phyloP scores from a whole-genome alignment of 2,329 filamentous ascomycete genomes.

The Sarocladium brachiariae region DNA sequence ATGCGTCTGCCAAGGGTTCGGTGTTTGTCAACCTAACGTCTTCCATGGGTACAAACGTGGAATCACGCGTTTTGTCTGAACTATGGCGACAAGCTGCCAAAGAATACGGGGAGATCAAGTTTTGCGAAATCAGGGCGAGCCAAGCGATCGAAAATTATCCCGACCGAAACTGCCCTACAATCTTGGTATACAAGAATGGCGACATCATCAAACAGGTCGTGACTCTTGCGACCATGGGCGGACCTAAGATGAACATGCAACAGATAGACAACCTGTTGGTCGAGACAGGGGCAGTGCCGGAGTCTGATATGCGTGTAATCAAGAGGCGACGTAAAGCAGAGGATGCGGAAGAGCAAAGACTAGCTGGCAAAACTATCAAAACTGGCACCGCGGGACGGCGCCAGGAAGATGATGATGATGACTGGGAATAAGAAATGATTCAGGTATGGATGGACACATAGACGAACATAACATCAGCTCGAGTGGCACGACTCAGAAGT shows the following conservation, averaged over 20 bases:
- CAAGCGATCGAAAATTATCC: conserved; percentile 97
- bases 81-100: conserved; percentile 78
- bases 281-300: conserved; percentile 70
- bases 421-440: conserved; percentile 48
- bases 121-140: conserved; percentile 88
- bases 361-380: conserved; percentile 42
- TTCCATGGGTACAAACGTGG: conserved; percentile 69
- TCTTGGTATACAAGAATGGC: conserved; percentile 85
- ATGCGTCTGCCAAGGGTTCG: conserved; percentile 65
- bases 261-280: conserved; percentile 78
- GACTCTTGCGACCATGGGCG: conserved; percentile 75
- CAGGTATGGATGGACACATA: too few species aligned
- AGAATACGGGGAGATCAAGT: conserved; percentile 92
- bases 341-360: conserved; percentile 52
- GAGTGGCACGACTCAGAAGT: too few species aligned
- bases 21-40: conserved; percentile 79
- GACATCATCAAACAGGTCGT: conserved; percentile 90
- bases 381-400: conserved; percentile 41
- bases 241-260: conserved; percentile 61
- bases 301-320: conserved; percentile 70
- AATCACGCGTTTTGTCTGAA: conserved; percentile 76
- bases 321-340: conserved; percentile 54
- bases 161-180: conserved; percentile 88
- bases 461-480: too few species aligned
- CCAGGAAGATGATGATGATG: conserved; percentile 42